These are phyloP conservation scores for Trichoderma virens DNA, from an alignment of 495 filamentous ascomycete genomes.

Conservation along the genomic window DNA sequence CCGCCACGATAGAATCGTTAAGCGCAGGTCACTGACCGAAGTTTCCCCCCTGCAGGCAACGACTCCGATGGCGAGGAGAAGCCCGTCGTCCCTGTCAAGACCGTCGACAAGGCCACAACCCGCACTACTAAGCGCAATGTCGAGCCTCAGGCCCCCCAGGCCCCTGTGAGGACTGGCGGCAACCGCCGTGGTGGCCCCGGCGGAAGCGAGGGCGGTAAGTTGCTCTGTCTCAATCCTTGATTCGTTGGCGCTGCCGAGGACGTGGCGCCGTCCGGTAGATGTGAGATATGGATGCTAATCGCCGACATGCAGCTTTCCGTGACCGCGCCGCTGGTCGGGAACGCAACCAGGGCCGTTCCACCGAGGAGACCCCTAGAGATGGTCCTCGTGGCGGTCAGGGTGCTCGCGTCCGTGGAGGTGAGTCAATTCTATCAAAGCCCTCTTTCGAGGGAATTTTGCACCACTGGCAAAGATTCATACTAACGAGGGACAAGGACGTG, in stretches of 20 bases:
- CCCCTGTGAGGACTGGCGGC: constrained; percentile 26
- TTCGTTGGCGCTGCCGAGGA: constrained; percentile 6
- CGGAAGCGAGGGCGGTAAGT: constrained; percentile 77
- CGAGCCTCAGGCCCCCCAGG: constrained; percentile 55
- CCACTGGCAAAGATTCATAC: constrained; percentile 16
- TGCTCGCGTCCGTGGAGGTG: constrained; percentile 53
- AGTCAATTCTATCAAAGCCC: constrained; percentile 14
- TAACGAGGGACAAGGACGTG: constrained; percentile 29
- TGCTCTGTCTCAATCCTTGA: constrained; percentile 11
- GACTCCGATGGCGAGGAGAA: constrained; percentile 77
- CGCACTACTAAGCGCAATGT: constrained; percentile 85
- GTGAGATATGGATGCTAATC: not conserved
- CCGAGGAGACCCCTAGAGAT: constrained; percentile 56
- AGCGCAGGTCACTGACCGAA: constrained; percentile 21
- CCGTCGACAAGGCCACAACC: constrained; percentile 73
- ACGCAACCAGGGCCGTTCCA: constrained; percentile 75
- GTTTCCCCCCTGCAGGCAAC: constrained; percentile 53
- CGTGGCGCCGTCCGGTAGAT: constrained; percentile 11
- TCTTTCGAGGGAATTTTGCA: constrained; percentile 10
- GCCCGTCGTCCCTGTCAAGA: constrained; percentile 71
- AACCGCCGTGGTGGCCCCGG: constrained; percentile 47
- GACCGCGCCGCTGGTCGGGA: constrained; percentile 76
- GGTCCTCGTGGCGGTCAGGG: constrained; percentile 45
- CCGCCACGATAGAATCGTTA: constrained; percentile 20
- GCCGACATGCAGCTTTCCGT: constrained; percentile 61